Evolutionary conservation across 768 basidiomycete species (phyloP), one percentile per base, ranked within the genome.

Genomic region (Russula sp.): DNA sequence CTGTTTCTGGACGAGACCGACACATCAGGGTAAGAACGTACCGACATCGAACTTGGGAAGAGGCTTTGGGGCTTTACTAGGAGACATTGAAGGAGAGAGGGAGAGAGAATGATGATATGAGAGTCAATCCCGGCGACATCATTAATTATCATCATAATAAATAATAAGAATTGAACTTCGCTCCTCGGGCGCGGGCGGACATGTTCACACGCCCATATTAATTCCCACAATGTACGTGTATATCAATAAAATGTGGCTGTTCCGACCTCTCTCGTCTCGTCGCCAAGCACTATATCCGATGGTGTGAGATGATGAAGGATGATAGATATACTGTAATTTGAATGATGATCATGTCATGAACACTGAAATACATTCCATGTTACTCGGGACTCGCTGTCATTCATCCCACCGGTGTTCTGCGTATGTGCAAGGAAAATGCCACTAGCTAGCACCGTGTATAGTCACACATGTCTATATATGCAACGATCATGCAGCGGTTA

Each of bases 1-100:
- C 20, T 20, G 52, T 32, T 37, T 37, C 58, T 56, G 51, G 57
- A 48, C 35, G 31, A 51, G 27, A 20, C 8, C 2, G 7, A 55
- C 0, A 42, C 4, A n/a, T 18, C 13, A 63, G 42, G 62, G 53
- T n/a, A 13, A 66, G 40, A 55, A 69, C 75, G 62, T 64, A 88
- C 88, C 86, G 64, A 85, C 81, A 71, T 88, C 83, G 70, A 89
- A 89, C 75, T 84, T 86, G 70, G 88, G 86, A 62, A 88, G 79
- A 68, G 83, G 80, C 77, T 87, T 89, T 60, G 77, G 74, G 65
- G 72, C 74, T 78, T 84, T 88, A 69, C 66, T 55, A 27, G 42
- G 57, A 22, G 63, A 64, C 63, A 64, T 64, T 4, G 58, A 34
- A 20, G 6, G 44, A 16, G 16, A 53, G 27, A 18, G 50, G 18